Conservation (phyloP, 306 rosid genomes). For the Oxytropis ochrocephala region DNA sequence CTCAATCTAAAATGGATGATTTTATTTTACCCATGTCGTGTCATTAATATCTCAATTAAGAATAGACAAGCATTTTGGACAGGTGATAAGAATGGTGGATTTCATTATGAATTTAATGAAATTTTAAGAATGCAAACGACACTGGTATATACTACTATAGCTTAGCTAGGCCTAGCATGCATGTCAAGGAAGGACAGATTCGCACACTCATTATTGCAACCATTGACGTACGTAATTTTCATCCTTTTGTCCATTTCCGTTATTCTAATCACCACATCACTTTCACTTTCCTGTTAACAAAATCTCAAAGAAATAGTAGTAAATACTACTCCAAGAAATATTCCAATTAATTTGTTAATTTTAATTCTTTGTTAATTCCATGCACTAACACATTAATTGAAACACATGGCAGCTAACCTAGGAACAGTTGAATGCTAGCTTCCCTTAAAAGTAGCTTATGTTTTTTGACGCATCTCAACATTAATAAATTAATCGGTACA, state of each 20-base stretch:
- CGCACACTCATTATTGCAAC: not conserved
- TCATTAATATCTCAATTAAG: no score
- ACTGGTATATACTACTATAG: no score
- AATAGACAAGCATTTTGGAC: no score
- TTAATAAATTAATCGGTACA: no score
- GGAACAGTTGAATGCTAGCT: constrained; percentile 4
- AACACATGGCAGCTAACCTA: constrained; percentile 20
- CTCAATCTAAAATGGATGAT: no score
- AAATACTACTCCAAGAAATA: constrained; percentile 11
- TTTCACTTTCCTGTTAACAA: constrained; percentile 3
- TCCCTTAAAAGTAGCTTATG: constrained; percentile 11
- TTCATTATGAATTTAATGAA: not conserved
- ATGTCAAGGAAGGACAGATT: not conserved
- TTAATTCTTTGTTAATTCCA: not conserved
- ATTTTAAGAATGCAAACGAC: not conserved
- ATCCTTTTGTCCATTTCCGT: constrained; percentile 10
- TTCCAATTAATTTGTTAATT: not conserved
- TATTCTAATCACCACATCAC: constrained; percentile 13
- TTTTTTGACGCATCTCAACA: no score
- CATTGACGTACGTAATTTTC: not conserved
- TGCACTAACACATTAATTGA: constrained; percentile 8
- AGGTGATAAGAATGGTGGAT: not conserved
- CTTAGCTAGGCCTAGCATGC: not conserved
- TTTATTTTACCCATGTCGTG: no score
- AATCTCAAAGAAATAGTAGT: not conserved